Evolutionary conservation across 2,329 filamentous ascomycete species (phyloP).

Genomic region (Ophiostoma fasciatum): DNA sequence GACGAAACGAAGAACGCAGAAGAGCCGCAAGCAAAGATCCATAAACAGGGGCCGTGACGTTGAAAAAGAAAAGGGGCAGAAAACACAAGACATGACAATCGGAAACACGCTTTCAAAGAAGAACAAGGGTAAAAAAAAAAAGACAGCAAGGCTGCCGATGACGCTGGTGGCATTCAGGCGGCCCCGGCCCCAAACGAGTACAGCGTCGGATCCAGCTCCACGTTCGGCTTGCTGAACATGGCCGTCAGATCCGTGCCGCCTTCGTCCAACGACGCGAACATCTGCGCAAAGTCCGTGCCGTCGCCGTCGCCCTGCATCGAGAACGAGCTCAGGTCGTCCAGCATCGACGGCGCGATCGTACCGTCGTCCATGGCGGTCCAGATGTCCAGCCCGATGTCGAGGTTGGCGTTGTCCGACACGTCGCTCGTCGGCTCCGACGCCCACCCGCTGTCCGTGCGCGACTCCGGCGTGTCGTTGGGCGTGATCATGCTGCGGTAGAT

Average conservation of each 20-base stretch:
- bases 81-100: neutral
- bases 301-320: constrained; percentile 18
- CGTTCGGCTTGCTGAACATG: constrained; percentile 35
- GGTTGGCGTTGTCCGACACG: constrained; percentile 36
- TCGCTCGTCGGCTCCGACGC: constrained; percentile 47
- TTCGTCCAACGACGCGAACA: constrained; percentile 1
- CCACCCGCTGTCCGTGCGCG: constrained; percentile 41
- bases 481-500: constrained; percentile 37
- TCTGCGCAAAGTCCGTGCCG: constrained; percentile 7
- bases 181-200: constrained; percentile 17
- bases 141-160: too few species aligned
- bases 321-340: constrained; percentile 28
- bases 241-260: constrained; percentile 23
- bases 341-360: constrained; percentile 21
- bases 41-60: too few species aligned
- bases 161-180: too few species aligned
- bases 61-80: neutral
- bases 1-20: too few species aligned
- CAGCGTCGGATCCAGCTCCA: constrained; percentile 32
- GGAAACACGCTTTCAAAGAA: neutral
- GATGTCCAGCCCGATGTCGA: constrained; percentile 35
- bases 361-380: constrained; percentile 33
- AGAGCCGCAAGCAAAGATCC: too few species aligned
- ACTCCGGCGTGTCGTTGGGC: constrained; percentile 50
- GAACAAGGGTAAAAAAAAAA: neutral